phyloP scores from a whole-genome alignment of 1,284 basidiomycete genomes.

The Butyriboletus appendiculatus region DNA sequence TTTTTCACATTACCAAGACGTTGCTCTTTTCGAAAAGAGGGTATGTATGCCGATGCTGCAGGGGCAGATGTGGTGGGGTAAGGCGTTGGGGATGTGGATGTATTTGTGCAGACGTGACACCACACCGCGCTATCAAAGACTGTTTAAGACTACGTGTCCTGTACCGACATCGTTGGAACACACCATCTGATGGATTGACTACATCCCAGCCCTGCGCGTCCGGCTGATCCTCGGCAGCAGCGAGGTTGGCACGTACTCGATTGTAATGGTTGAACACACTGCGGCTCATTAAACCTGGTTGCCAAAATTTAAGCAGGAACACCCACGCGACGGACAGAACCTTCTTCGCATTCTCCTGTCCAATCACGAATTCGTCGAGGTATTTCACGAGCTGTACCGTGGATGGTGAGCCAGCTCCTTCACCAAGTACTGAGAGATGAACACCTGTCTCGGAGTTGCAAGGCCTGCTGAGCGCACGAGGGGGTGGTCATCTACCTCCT shows the following conservation, averaged over 20 bases:
- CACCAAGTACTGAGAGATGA: not conserved
- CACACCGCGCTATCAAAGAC: constrained; percentile 32
- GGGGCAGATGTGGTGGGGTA: constrained; percentile 39
- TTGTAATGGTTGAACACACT: constrained; percentile 95
- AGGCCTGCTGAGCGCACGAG: constrained; percentile 43
- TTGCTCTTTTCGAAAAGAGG: constrained; percentile 91
- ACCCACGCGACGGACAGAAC: constrained; percentile 88
- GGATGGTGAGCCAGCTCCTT: constrained; percentile 8
- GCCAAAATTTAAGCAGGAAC: constrained; percentile 14
- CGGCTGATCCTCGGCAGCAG: constrained; percentile 47
- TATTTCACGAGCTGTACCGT: constrained; percentile 74
- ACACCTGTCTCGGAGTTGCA: constrained; percentile 73
- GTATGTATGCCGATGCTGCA: constrained; percentile 45
- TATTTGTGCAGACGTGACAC: constrained; percentile 54
- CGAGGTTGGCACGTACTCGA: constrained; percentile 68
- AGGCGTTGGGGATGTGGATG: constrained; percentile 51
- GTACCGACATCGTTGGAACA: constrained; percentile 13
- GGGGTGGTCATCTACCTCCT: constrained; percentile 32
- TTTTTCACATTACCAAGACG: constrained; percentile 72
- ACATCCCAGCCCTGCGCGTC: constrained; percentile 33
- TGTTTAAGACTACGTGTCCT: not conserved
- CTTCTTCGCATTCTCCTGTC: constrained; percentile 92
- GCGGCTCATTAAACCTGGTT: constrained; percentile 6
- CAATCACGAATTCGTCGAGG: constrained; percentile 89
- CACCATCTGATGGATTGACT: constrained; percentile 36